Base-by-base conservation (phyloP, 2,329 filamentous ascomycete species). In the Penicillium sp. region DNA sequence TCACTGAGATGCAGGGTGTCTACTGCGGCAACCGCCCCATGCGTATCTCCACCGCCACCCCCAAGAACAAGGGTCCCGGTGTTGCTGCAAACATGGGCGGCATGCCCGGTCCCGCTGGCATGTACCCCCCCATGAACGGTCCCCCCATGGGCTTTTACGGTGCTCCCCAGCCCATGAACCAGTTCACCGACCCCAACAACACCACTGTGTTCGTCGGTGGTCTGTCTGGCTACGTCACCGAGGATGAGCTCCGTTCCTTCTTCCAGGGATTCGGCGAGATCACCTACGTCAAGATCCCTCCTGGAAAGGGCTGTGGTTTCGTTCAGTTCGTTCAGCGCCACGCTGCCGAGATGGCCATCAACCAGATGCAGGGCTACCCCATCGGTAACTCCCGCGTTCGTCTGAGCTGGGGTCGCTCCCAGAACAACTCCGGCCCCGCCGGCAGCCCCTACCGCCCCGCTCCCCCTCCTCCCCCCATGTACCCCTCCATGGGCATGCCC, bases 201-300 rank as follows among this genome's bases (percentile, higher is more conserved):
- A 99, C 95, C 19, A 99, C 95, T 21, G 95, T 99, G 62, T 99
- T 99, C 70, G 95, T 99, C 54, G 95, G 95, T 65, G 95, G 95
- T 53, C 87, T 99, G 5, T 97, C 93, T 37, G 95, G 95, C 65
- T 99, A 99, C 71, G 95, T 99, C 61, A 99, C 95, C 48, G 95
- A 99, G 81, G 95, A 99, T 71, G 95, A 99, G 82, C 89, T 99
- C n/a, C 91, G 95, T 62, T 97, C 93, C 0, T 99, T 99, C 85
- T 99, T 99, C 88, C 95, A 99, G 78, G 95, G 95, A 68, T 99
- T 99, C 64, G 95, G 95, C 59, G 95, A 99, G 76, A 99, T 99
- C 74, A 99, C 95, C 69, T 99, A 99, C 76, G 95, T 99, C 81
- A 99, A 99, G 87, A 99, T 99, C 58, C 95, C 95, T 53, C 93